Conservation (phyloP, 2,329 filamentous ascomycete genomes). For the Curvularia spicifera region DNA sequence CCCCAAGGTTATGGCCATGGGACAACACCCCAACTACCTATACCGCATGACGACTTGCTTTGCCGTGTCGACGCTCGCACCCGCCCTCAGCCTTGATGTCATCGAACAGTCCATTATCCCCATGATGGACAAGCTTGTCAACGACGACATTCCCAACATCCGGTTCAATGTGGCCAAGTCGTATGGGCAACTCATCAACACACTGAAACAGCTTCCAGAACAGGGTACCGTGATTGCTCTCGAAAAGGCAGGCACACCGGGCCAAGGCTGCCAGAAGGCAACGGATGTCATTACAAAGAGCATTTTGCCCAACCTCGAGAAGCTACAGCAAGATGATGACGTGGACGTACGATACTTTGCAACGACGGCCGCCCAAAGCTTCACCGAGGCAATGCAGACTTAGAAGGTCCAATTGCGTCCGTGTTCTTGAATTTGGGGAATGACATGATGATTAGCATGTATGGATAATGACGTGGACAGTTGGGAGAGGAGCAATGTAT, state of each 20-base stretch:
- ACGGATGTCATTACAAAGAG: constrained; percentile 83
- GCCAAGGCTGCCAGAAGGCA: constrained; percentile 70
- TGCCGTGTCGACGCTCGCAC: constrained; percentile 91
- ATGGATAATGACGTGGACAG: constrained; percentile 37
- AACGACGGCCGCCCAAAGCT: constrained; percentile 76
- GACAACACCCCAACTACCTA: constrained; percentile 96
- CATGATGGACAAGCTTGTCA: constrained; percentile 92
- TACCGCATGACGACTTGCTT: constrained; percentile 99
- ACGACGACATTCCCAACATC: constrained; percentile 97
- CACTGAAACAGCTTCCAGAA: constrained; percentile 88
- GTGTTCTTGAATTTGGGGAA: constrained; percentile 10
- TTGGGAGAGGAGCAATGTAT: constrained; percentile 30
- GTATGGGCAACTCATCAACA: constrained; percentile 85
- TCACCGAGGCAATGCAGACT: constrained; percentile 51
- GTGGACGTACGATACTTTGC: constrained; percentile 98
- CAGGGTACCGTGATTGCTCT: constrained; percentile 84
- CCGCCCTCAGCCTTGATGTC: constrained; percentile 90
- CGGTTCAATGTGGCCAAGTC: constrained; percentile 99
- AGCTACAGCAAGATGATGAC: constrained; percentile 95
- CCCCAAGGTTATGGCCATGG: constrained; percentile 98
- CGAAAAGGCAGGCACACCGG: constrained; percentile 73
- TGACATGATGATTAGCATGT: constrained; percentile 31
- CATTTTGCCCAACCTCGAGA: constrained; percentile 88
- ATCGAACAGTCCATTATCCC: constrained; percentile 93
- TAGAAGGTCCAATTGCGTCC: constrained; percentile 30